Conservation (phyloP, 176 grass and related monocot species). For the Triticum timopheevii region DNA sequence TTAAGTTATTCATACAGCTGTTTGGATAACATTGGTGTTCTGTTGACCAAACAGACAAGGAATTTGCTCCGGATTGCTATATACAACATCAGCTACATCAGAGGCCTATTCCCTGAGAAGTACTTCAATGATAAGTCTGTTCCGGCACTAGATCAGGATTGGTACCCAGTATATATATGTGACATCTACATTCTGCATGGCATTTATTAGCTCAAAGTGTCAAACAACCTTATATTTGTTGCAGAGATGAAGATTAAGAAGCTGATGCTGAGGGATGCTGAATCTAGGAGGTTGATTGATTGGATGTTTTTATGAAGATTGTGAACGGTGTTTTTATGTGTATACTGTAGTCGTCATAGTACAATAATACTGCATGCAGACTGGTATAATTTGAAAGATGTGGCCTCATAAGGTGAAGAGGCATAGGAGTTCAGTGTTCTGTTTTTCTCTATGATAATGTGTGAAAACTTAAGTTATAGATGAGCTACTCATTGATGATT, state of each 20-base stretch:
- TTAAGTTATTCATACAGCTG: neutral
- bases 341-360: neutral
- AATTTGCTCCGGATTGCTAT: conserved; percentile 98
- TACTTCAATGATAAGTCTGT: conserved; percentile 99
- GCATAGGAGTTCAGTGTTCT: conserved; percentile 14
- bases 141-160: conserved; percentile 74
- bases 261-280: conserved; percentile 93
- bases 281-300: conserved; percentile 88
- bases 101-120: conserved; percentile 95
- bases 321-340: conserved; percentile 20
- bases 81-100: conserved; percentile 98
- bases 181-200: neutral
- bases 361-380: neutral
- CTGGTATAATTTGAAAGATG: conserved; percentile 3
- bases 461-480: neutral
- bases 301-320: conserved; percentile 67
- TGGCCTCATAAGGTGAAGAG: neutral
- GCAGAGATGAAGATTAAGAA: conserved; percentile 99
- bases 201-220: conserved; percentile 11
- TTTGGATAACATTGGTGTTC: conserved; percentile 5
- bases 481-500: neutral
- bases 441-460: conserved; percentile 1
- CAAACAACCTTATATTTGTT: conserved; percentile 10
- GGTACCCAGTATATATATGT: neutral
- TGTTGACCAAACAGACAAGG: conserved; percentile 67